These are phyloP conservation scores for Panicum miliaceum DNA, from an alignment of 176 grass and related monocot species.

Conservation along the genomic window DNA sequence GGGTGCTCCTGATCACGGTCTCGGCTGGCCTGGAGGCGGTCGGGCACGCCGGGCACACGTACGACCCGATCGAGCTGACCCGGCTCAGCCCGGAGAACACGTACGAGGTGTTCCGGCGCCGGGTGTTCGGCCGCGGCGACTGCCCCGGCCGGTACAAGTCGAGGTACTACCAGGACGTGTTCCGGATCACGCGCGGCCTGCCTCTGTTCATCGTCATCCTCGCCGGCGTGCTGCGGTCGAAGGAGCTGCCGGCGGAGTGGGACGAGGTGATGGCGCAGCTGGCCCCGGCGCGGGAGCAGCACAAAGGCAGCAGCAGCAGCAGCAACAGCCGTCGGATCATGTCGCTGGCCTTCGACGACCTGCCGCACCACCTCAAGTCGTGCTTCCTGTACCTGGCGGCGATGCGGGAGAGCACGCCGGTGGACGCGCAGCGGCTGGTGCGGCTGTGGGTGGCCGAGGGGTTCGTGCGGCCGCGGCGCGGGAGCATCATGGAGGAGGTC, in stretches of 20 bases:
- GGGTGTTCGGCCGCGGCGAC: slow-evolving; percentile 57
- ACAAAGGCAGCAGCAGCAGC: neutral
- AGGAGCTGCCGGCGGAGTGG: slow-evolving; percentile 57
- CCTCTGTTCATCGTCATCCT: slow-evolving; percentile 54
- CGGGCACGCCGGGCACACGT: neutral
- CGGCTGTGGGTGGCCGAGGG: slow-evolving; percentile 66
- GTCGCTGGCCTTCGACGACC: slow-evolving; percentile 57
- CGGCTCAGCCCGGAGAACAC: slow-evolving; percentile 50
- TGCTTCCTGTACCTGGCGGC: slow-evolving; percentile 67
- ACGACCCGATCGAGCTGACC: slow-evolving; percentile 1
- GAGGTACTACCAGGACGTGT: slow-evolving; percentile 53
- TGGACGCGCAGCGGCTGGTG: slow-evolving; percentile 47
- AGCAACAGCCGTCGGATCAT: slow-evolving; percentile 38
- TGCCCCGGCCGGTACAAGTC: slow-evolving; percentile 45
- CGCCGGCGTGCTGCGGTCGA: slow-evolving; percentile 52
- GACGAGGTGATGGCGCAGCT: slow-evolving; percentile 60
- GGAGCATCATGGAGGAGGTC: slow-evolving; percentile 55
- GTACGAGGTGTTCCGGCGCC: slow-evolving; percentile 55
- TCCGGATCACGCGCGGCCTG: slow-evolving; percentile 53
- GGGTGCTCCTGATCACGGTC: slow-evolving; percentile 48
- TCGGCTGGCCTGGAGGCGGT: slow-evolving; percentile 31
- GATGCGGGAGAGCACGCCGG: slow-evolving; percentile 28
- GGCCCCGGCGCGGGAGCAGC: neutral
- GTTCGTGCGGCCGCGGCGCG: slow-evolving; percentile 47
- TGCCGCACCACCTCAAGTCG: slow-evolving; percentile 74